These are phyloP conservation scores for Leccinum boreale DNA, from an alignment of 768 basidiomycete species.

Conservation along the genomic window DNA sequence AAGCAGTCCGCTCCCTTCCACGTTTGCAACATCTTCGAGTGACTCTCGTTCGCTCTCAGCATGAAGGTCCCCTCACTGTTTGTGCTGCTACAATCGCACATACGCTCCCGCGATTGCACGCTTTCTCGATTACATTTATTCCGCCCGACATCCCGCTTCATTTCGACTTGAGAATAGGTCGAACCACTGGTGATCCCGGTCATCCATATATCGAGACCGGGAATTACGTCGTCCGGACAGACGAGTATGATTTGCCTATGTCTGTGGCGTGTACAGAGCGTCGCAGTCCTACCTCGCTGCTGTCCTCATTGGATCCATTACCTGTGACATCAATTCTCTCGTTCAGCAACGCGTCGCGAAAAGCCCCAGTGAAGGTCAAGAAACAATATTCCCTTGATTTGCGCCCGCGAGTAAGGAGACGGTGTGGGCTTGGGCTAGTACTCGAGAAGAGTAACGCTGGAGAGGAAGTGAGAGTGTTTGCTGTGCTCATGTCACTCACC, in stretches of 20 bases:
- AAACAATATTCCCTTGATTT: constrained; percentile 26
- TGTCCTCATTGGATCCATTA: constrained; percentile 27
- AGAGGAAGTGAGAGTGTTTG: constrained; percentile 50
- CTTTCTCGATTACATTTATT: constrained; percentile 66
- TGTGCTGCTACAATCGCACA: constrained; percentile 63
- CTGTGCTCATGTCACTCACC: constrained; percentile 25
- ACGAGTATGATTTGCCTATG: constrained; percentile 62
- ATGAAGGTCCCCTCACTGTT: constrained; percentile 55
- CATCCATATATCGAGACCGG: constrained; percentile 40
- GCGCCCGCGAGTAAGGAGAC: constrained; percentile 36
- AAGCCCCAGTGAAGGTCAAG: constrained; percentile 30
- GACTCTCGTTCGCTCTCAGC: constrained; percentile 64
- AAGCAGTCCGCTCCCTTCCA: constrained; percentile 55
- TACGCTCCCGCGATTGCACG: constrained; percentile 61
- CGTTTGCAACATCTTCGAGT: constrained; percentile 61
- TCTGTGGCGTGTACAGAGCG: constrained; percentile 51
- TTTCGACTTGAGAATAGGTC: constrained; percentile 41
- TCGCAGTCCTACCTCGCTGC: constrained; percentile 24
- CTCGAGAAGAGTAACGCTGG: constrained; percentile 61
- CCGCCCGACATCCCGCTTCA: constrained; percentile 50
- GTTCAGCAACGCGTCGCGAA: constrained; percentile 16
- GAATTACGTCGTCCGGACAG: constrained; percentile 53
- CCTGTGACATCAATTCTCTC: constrained; percentile 24
- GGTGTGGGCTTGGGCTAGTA: constrained; percentile 43
- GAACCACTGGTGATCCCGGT: constrained; percentile 26